These are phyloP conservation scores for Schizosaccharomyces versatilis DNA, from an alignment of 1,139 yeast genomes.

Conservation along the genomic window DNA sequence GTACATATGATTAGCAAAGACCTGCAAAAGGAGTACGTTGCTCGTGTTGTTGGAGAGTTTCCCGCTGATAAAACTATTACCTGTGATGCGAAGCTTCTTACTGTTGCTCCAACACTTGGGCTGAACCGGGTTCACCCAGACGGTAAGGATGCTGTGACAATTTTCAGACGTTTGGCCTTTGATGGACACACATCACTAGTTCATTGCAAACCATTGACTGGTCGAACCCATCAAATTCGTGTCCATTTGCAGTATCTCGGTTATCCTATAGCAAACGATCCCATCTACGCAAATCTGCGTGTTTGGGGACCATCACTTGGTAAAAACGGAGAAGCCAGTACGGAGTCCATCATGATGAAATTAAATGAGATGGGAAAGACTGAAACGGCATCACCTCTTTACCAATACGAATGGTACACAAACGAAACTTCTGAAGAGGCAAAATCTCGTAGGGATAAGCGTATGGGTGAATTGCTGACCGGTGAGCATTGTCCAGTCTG, in stretches of 20 bases:
- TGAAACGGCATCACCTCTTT: conserved; percentile 2
- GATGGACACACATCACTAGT: conserved; percentile 51
- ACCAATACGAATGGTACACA: conserved; percentile 4
- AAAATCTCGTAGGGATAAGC: conserved; percentile 5
- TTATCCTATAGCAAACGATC: conserved; percentile 84
- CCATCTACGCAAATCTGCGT: conserved; percentile 44
- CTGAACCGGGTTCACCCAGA: conserved; percentile 44
- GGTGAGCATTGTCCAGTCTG: conserved; percentile 44
- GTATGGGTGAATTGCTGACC: conserved; percentile 35
- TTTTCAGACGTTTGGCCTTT: conserved; percentile 35
- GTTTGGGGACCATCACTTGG: conserved; percentile 57
- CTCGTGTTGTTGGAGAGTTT: conserved; percentile 70
- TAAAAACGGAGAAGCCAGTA: conserved; percentile 29
- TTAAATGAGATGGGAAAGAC: conserved; percentile 6
- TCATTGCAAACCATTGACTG: conserved; percentile 65
- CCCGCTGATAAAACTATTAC: conserved; percentile 30
- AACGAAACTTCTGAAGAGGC: conserved; percentile 7
- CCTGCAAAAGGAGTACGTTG: conserved; percentile 64
- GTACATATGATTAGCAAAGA: conserved; percentile 52
- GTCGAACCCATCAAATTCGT: conserved; percentile 84
- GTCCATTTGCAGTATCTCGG: conserved; percentile 79
- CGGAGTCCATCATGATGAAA: conserved; percentile 17
- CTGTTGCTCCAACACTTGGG: conserved; percentile 60
- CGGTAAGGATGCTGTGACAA: conserved; percentile 38
- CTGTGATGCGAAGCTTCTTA: conserved; percentile 48